phyloP scores from a whole-genome alignment of 768 basidiomycete species.

The Gautieria morchelliformis region DNA sequence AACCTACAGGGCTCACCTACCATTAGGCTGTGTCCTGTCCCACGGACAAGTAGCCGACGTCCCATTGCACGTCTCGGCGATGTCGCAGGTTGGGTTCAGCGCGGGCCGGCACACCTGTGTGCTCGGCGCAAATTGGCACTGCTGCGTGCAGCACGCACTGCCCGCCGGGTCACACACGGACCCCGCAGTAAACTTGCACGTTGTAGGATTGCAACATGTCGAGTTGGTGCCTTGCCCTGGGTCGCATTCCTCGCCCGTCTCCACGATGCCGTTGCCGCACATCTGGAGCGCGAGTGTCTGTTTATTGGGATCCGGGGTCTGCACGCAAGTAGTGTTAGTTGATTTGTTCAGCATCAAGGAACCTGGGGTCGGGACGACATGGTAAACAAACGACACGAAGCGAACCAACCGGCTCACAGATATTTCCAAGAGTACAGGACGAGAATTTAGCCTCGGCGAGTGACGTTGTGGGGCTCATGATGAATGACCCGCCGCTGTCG shows the following conservation, averaged over 20 bases:
- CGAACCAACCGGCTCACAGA: conserved; percentile 42
- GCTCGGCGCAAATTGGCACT: conserved; percentile 60
- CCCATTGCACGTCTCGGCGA: conserved; percentile 66
- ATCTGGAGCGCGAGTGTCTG: conserved; percentile 53
- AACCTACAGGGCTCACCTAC: conserved; percentile 24
- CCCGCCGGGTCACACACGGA: conserved; percentile 75
- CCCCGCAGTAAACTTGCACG: conserved; percentile 63
- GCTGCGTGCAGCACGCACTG: conserved; percentile 61
- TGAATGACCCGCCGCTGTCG: conserved; percentile 54
- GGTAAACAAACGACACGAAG: not conserved
- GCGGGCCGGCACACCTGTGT: conserved; percentile 64
- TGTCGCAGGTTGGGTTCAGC: conserved; percentile 59
- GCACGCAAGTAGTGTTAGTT: conserved; percentile 60
- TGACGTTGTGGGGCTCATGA: conserved; percentile 78
- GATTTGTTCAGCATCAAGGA: conserved; percentile 44
- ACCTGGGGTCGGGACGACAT: conserved; percentile 30
- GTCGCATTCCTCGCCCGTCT: conserved; percentile 81
- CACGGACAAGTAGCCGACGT: conserved; percentile 61
- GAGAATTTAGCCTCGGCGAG: conserved; percentile 62
- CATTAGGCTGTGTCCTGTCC: conserved; percentile 54
- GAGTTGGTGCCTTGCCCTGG: conserved; percentile 53
- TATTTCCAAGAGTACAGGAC: conserved; percentile 73
- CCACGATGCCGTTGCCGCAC: conserved; percentile 81
- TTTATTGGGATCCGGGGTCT: conserved; percentile 39
- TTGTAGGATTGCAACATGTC: conserved; percentile 62